phyloP scores from a whole-genome alignment of 78 protist species.

The Protostelium mycophagum region DNA sequence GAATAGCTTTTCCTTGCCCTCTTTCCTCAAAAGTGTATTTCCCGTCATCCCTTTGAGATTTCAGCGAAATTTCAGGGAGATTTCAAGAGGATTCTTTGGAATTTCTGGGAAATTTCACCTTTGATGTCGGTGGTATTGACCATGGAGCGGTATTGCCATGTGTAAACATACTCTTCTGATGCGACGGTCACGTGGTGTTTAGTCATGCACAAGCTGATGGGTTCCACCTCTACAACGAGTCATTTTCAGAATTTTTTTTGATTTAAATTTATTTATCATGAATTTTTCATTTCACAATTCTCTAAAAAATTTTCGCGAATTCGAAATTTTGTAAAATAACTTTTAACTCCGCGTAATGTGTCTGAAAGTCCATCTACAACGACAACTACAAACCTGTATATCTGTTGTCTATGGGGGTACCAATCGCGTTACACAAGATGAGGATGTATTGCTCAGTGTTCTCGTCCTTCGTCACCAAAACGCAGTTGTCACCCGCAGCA shows the following conservation, averaged over 20 bases:
- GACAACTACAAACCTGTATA: conserved; percentile 15
- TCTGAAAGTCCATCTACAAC: too few species aligned
- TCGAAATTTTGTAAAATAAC: too few species aligned
- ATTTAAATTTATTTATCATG: too few species aligned
- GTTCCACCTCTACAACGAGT: conserved; percentile 59
- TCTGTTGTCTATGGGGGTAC: conserved; percentile 69
- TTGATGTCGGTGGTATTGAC: background rate
- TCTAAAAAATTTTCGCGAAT: too few species aligned
- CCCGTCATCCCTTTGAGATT: background rate
- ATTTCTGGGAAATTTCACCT: background rate
- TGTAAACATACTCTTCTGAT: conserved; percentile 8
- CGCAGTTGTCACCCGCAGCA: conserved; percentile 45
- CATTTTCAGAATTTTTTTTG: too few species aligned
- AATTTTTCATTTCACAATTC: too few species aligned
- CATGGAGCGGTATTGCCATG: conserved; percentile 52
- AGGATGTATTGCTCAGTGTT: conserved; percentile 12
- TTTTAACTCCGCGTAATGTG: too few species aligned
- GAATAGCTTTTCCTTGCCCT: conserved; percentile 19
- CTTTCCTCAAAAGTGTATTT: background rate
- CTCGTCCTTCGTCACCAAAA: conserved; percentile 11
- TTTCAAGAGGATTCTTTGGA: too few species aligned
- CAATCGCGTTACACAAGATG: conserved; percentile 72
- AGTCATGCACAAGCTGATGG: conserved; percentile 24
- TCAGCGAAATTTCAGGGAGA: background rate
- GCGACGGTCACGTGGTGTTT: conserved; percentile 32